These are phyloP conservation scores for Suillus discolor DNA, from an alignment of 768 basidiomycete species.

Conservation along the genomic window DNA sequence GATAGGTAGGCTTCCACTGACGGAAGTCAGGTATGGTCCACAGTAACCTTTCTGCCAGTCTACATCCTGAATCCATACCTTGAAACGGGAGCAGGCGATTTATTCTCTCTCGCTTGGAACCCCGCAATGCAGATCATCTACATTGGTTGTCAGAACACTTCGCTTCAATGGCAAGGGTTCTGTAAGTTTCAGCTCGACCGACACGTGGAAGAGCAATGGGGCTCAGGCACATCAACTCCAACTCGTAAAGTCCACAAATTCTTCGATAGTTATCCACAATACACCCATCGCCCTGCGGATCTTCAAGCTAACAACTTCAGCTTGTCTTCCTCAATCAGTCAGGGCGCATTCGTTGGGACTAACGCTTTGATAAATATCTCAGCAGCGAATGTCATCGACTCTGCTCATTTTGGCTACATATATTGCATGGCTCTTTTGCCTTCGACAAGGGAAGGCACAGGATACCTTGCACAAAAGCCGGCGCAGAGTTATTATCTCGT, in stretches of 20 bases:
- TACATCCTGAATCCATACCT: constrained; percentile 78
- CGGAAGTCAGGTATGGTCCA: constrained; percentile 74
- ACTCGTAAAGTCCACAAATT: constrained; percentile 77
- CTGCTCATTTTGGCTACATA: constrained; percentile 94
- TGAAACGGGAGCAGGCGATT: constrained; percentile 82
- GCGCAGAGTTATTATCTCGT: constrained; percentile 53
- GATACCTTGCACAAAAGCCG: constrained; percentile 26
- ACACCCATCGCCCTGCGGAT: constrained; percentile 68
- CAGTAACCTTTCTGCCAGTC: constrained; percentile 61
- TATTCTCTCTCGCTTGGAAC: constrained; percentile 85
- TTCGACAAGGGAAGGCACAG: constrained; percentile 40
- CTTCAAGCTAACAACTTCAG: constrained; percentile 61
- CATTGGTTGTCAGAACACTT: constrained; percentile 92
- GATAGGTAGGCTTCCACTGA: constrained; percentile 10
- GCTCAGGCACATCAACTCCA: constrained; percentile 39
- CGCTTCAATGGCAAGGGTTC: constrained; percentile 87
- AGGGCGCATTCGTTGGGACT: constrained; percentile 23
- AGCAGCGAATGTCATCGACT: constrained; percentile 72
- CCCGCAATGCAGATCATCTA: constrained; percentile 69
- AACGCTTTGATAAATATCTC: constrained; percentile 54
- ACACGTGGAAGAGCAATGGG: constrained; percentile 12
- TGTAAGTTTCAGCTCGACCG: constrained; percentile 10
- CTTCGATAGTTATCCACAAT: constrained; percentile 87
- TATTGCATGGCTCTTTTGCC: constrained; percentile 73
- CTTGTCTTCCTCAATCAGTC: constrained; percentile 34